Percentiles rank a stretch among this genome's conserved stretches.
Conservation (phyloP, 1,284 basidiomycete genomes). For the Ganoderma meredithae region DNA sequence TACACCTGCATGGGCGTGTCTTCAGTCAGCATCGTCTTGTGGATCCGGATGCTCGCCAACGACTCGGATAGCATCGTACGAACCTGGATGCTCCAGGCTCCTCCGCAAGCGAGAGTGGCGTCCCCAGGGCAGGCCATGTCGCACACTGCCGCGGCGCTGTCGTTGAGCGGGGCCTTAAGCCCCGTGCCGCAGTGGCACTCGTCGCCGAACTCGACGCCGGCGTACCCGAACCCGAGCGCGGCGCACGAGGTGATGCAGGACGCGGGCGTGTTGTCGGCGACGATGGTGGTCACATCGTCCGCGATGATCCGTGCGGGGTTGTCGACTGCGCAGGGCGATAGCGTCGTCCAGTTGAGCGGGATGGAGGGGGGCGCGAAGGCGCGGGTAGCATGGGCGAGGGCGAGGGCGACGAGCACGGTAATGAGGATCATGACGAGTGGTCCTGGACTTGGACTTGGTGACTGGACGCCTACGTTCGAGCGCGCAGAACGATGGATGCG, state of each 20-base stretch:
- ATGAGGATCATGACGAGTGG: background rate
- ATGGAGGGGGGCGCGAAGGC: constrained; percentile 18
- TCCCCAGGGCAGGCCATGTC: constrained; percentile 35
- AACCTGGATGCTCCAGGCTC: constrained; percentile 35
- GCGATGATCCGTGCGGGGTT: constrained; percentile 33
- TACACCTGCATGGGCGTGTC: constrained; percentile 18
- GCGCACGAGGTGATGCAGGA: constrained; percentile 32
- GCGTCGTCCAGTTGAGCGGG: constrained; percentile 32
- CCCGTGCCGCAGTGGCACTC: constrained; percentile 39
- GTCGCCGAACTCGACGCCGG: constrained; percentile 37
- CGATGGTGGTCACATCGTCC: constrained; percentile 28
- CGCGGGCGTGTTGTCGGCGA: constrained; percentile 30
- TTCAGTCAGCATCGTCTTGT: background rate
- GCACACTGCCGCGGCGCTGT: constrained; percentile 31
- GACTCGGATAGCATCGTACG: background rate
- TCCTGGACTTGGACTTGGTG: background rate
- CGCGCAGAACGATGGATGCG: background rate
- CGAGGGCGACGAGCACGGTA: constrained; percentile 16
- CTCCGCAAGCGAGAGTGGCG: constrained; percentile 29
- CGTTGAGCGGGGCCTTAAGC: constrained; percentile 23
- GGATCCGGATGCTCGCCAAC: background rate
- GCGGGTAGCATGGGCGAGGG: constrained; percentile 13
- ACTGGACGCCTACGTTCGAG: background rate
- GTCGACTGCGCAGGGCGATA: constrained; percentile 35
- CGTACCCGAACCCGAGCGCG: constrained; percentile 33